Conservation (phyloP, 2,329 filamentous ascomycete species). For the Penicillium hordei region DNA sequence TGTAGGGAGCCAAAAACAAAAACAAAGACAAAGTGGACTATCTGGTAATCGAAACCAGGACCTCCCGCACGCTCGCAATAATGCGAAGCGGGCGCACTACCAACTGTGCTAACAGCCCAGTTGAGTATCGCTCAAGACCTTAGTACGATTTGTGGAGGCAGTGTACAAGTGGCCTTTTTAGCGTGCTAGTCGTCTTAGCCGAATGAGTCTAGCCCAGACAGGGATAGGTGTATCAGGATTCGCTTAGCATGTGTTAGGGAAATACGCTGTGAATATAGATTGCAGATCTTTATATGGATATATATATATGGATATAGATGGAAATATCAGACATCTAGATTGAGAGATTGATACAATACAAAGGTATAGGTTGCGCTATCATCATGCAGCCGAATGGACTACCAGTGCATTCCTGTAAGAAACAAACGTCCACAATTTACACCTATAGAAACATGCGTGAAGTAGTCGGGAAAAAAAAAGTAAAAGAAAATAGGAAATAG, state of each 20-base stretch:
- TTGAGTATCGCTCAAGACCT: neutral
- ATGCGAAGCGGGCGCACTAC: slow-evolving; percentile 38
- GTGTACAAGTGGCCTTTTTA: neutral
- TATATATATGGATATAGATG: neutral
- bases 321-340: neutral
- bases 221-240: slow-evolving; percentile 1
- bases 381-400: slow-evolving; percentile 20
- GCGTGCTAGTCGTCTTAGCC: slow-evolving; percentile 6
- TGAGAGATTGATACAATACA: slow-evolving; percentile 7
- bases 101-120: slow-evolving; percentile 13
- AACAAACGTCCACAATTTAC: slow-evolving; percentile 29
- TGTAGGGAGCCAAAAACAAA: neutral
- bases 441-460: slow-evolving; percentile 30
- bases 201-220: slow-evolving; percentile 2
- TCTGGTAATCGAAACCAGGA: slow-evolving; percentile 49
- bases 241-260: neutral
- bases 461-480: slow-evolving; percentile 13
- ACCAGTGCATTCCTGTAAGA: slow-evolving; percentile 28
- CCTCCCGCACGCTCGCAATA: slow-evolving; percentile 36
- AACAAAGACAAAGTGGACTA: slow-evolving; percentile 35
- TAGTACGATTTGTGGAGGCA: slow-evolving; percentile 1
- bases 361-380: slow-evolving; percentile 7
- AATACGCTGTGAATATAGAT: neutral
- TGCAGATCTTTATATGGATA: neutral
- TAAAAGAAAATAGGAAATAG: slow-evolving; percentile 12